Evolutionary conservation across 495 filamentous ascomycete genomes (phyloP).

Genomic region (Lasiosphaeris hirsuta): DNA sequence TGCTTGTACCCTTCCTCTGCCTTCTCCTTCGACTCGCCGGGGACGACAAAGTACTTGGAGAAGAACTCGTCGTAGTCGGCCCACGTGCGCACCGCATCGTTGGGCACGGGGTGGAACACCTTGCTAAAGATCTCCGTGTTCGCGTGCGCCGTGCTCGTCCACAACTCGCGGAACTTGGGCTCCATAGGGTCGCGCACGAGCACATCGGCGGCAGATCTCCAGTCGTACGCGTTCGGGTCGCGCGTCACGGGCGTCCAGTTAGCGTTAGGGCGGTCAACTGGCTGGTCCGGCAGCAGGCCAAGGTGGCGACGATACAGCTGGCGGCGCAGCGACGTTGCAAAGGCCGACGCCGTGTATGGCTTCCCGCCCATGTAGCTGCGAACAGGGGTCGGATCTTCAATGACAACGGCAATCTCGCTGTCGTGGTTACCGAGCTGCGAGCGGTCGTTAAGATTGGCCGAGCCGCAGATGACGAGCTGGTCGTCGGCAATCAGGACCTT

Average conservation of each 20-base stretch:
- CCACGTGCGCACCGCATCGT: conserved; percentile 79
- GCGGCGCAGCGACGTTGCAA: conserved; percentile 78
- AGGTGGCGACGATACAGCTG: conserved; percentile 90
- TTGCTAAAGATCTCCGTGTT: conserved; percentile 86
- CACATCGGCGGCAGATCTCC: conserved; percentile 67
- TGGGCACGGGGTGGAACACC: conserved; percentile 85
- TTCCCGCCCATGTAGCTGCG: conserved; percentile 68
- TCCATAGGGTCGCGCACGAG: conserved; percentile 73
- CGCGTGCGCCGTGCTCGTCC: conserved; percentile 66
- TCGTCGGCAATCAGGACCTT: conserved; percentile 96
- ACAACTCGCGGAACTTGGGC: conserved; percentile 62
- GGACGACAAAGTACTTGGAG: conserved; percentile 62
- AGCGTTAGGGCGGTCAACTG: conserved; percentile 52
- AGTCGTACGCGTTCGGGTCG: conserved; percentile 76
- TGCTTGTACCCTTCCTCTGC: conserved; percentile 29
- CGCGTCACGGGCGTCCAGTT: conserved; percentile 75
- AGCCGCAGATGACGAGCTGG: conserved; percentile 81
- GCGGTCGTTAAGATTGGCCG: conserved; percentile 92
- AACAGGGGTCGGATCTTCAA: conserved; percentile 63
- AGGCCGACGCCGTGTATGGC: conserved; percentile 68
- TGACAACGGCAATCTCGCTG: conserved; percentile 44
- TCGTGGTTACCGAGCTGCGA: conserved; percentile 87
- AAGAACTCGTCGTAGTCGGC: conserved; percentile 82
- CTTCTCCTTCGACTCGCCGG: conserved; percentile 33
- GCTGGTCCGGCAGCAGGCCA: conserved; percentile 73